Conservation (phyloP, 2,329 filamentous ascomycete genomes). For the Triangularia verruculosa region DNA sequence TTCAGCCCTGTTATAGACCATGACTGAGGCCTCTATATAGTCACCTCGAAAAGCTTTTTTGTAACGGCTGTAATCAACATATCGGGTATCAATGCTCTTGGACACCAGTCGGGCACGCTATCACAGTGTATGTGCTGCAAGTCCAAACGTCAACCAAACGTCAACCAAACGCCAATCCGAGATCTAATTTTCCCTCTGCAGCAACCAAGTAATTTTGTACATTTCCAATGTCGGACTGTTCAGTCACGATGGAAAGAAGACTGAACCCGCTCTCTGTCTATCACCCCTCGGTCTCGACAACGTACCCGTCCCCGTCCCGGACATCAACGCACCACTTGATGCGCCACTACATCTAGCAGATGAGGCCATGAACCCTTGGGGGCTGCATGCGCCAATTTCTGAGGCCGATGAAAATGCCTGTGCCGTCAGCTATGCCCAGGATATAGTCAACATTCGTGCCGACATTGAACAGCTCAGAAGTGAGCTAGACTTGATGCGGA, state of each 20-base stretch:
- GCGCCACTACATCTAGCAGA: too few species aligned
- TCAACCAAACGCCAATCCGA: too few species aligned
- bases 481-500: constrained; percentile 28
- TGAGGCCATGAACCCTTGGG: too few species aligned
- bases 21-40: too few species aligned
- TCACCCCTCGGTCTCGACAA: too few species aligned
- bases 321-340: constrained; percentile 31
- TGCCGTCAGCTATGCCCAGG: constrained; percentile 31
- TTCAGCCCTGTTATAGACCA: too few species aligned
- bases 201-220: constrained; percentile 38
- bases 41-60: too few species aligned
- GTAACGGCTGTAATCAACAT: too few species aligned
- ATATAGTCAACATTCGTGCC: constrained; percentile 33
- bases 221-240: constrained; percentile 31
- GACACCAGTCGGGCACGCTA: constrained; percentile 37
- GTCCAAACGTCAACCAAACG: too few species aligned
- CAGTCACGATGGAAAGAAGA: constrained; percentile 12
- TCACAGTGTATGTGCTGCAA: constrained; percentile 37
- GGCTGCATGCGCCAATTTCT: constrained; percentile 27
- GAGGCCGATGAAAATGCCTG: constrained; percentile 21
- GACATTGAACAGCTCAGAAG: constrained; percentile 31
- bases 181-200: constrained; percentile 20
- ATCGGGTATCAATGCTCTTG: constrained; percentile 37
- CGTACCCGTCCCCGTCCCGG: too few species aligned
- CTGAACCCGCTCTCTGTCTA: too few species aligned